Evolutionary conservation across 805 yeast species (phyloP).

Genomic region (Brettanomyces naardenensis): DNA sequence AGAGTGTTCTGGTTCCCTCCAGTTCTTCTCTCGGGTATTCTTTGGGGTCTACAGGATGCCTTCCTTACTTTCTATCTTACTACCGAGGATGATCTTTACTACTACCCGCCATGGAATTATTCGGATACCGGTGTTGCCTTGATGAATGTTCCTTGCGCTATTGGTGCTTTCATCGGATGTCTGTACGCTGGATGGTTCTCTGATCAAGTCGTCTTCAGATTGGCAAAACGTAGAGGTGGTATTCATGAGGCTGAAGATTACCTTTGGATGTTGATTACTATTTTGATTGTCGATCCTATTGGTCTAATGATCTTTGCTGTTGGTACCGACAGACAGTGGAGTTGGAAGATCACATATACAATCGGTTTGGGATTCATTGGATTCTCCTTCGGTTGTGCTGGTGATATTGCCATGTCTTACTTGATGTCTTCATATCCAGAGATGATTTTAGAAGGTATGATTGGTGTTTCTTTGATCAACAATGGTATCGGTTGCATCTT

Average conservation of each 20-base stretch:
- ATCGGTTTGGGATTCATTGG: slow-evolving; percentile 60
- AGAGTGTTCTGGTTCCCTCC: slow-evolving; percentile 59
- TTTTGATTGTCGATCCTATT: slow-evolving; percentile 50
- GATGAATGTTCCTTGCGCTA: slow-evolving; percentile 65
- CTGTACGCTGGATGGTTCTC: slow-evolving; percentile 53
- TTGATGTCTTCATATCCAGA: slow-evolving; percentile 65
- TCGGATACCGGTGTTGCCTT: slow-evolving; percentile 60
- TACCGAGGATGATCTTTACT: slow-evolving; percentile 60
- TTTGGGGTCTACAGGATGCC: slow-evolving; percentile 79
- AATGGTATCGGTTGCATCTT: slow-evolving; percentile 59
- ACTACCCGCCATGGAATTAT: slow-evolving; percentile 60
- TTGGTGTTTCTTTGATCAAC: slow-evolving; percentile 58
- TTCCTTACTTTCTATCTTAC: slow-evolving; percentile 69
- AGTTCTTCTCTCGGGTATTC: slow-evolving; percentile 55
- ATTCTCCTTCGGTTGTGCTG: slow-evolving; percentile 63
- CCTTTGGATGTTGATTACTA: slow-evolving; percentile 46
- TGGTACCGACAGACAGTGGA: slow-evolving; percentile 49
- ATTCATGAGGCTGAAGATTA: slow-evolving; percentile 60
- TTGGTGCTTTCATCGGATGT: slow-evolving; percentile 63
- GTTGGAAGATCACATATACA: slow-evolving; percentile 44
- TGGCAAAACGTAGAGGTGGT: slow-evolving; percentile 55
- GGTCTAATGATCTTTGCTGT: slow-evolving; percentile 62
- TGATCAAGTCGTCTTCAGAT: slow-evolving; percentile 52
- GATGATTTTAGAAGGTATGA: slow-evolving; percentile 64
- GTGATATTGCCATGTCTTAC: slow-evolving; percentile 62